A percentile compares a stretch with the other conserved stretches of the same genome.
Conservation (phyloP, 1,284 basidiomycete genomes). For the Ustilago loliicola region DNA sequence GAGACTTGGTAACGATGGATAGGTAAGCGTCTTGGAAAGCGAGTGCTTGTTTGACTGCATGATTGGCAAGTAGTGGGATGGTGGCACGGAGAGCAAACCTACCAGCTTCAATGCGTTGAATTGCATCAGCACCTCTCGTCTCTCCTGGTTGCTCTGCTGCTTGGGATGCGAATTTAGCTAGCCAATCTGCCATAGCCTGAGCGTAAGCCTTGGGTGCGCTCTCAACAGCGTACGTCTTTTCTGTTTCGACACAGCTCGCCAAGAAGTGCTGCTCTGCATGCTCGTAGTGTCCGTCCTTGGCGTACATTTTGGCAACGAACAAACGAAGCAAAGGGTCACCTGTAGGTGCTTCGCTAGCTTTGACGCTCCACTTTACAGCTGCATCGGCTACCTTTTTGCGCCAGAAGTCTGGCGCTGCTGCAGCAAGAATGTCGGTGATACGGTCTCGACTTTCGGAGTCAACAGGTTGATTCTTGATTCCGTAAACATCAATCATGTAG, state of each 20-base stretch:
- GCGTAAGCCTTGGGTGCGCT: conserved; percentile 52
- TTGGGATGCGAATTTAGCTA: conserved; percentile 40
- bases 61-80: conserved; percentile 50
- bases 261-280: conserved; percentile 61
- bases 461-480: conserved; percentile 40
- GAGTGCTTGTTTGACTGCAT: conserved; percentile 27
- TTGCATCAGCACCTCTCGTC: conserved; percentile 29
- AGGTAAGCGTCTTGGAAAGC: conserved; percentile 57
- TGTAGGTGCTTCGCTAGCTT: conserved; percentile 39
- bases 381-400: conserved; percentile 66
- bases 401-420: conserved; percentile 65
- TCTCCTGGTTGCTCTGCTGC: conserved; percentile 44
- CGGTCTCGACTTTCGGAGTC: conserved; percentile 53
- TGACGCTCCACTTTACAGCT: conserved; percentile 64
- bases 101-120: conserved; percentile 58
- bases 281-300: conserved; percentile 41
- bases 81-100: conserved; percentile 56
- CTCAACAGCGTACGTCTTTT: conserved; percentile 38
- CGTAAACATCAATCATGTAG: conserved; percentile 68
- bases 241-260: conserved; percentile 41
- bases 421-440: conserved; percentile 51
- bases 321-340: conserved; percentile 63
- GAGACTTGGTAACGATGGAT: conserved; percentile 35
- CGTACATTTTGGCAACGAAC: conserved; percentile 60
- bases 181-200: conserved; percentile 60